A percentile compares a stretch with the other conserved stretches of the same genome.
phyloP scores from a whole-genome alignment of 1,284 basidiomycete genomes.

The Puccinia hordei region DNA sequence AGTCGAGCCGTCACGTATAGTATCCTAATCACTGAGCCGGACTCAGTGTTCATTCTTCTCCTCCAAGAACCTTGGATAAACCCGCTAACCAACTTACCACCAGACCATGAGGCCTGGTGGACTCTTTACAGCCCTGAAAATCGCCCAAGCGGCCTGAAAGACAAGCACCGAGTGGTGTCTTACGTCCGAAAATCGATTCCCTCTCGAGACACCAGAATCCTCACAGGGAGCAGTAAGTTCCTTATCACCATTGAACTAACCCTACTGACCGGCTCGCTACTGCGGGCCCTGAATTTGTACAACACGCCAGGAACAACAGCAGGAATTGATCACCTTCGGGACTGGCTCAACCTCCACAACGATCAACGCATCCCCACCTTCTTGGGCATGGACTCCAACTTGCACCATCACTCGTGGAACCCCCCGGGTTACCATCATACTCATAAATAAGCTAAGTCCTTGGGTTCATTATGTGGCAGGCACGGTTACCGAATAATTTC shows the following conservation, averaged over 20 bases:
- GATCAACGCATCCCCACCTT: too few relatives aligned
- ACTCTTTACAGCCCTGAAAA: background rate
- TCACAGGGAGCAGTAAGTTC: background rate
- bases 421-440: background rate
- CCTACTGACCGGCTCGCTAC: background rate
- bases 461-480: background rate
- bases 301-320: background rate
- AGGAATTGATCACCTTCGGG: too few relatives aligned
- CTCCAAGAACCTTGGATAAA: background rate
- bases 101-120: constrained; percentile 2
- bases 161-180: background rate
- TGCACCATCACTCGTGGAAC: too few relatives aligned
- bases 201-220: background rate
- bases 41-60: background rate
- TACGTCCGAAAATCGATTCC: constrained; percentile 7
- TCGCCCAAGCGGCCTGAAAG: background rate
- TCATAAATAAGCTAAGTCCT: background rate
- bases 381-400: too few relatives aligned
- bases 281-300: background rate
- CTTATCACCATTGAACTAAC: background rate
- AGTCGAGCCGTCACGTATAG: background rate
- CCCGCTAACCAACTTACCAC: background rate
- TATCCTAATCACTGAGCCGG: background rate
- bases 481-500: background rate
- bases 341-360: too few relatives aligned